Conservation (phyloP, 2,329 filamentous ascomycete species). For the Volutella citrinella region DNA sequence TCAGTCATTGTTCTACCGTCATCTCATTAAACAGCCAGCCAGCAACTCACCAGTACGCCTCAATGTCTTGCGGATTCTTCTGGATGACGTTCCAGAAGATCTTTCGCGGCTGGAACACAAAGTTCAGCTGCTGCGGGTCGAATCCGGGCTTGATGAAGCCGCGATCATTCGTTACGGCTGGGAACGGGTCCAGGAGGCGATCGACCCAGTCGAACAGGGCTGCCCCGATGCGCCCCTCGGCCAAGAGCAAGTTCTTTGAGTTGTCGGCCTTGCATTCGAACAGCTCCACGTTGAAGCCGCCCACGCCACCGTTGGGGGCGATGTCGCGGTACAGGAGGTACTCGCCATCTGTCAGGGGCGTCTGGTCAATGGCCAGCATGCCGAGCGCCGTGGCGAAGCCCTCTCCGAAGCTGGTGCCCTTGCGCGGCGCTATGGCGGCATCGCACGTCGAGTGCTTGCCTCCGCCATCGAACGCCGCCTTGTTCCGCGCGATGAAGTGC, state of each 20-base stretch:
- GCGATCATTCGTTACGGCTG: not conserved
- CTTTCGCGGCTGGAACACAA: not conserved
- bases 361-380: conserved; percentile 1
- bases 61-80: not conserved
- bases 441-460: not conserved
- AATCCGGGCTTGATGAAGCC: not conserved
- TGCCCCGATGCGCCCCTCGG: not conserved
- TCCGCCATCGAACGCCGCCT: not conserved
- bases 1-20: no score
- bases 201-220: not conserved
- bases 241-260: no score
- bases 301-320: no score
- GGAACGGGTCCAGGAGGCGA: not conserved
- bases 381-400: conserved; percentile 2
- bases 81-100: conserved; percentile 1
- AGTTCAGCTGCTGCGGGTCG: not conserved
- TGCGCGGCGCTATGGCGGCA: not conserved
- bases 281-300: no score
- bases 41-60: conserved; percentile 2
- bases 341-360: not conserved
- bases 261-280: no score
- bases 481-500: conserved; percentile 1
- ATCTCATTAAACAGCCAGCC: no score
- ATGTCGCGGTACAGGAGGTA: not conserved
- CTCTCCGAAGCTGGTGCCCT: not conserved